Conservation (phyloP, 106 monocot species). For the Narthecium ossifragum region DNA sequence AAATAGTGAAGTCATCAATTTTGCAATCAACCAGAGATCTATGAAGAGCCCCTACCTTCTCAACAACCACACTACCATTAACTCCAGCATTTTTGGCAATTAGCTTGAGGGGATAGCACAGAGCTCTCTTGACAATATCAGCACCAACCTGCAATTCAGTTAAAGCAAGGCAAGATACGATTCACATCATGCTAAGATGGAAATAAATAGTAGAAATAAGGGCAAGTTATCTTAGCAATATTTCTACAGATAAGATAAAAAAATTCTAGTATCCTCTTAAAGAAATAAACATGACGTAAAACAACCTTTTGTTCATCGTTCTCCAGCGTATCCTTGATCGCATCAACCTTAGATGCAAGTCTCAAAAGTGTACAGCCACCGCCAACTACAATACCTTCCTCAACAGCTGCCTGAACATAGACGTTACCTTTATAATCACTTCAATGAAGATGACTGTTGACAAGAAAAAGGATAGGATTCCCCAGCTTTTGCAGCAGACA, state of each 20-base stretch:
- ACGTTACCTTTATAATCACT: too few species aligned
- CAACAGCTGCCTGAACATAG: slow-evolving; percentile 33
- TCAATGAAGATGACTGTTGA: neutral
- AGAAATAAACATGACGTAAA: neutral
- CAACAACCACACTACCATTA: slow-evolving; percentile 49
- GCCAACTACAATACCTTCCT: slow-evolving; percentile 52
- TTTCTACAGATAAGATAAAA: too few species aligned
- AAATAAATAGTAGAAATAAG: neutral
- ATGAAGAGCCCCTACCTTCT: slow-evolving; percentile 25
- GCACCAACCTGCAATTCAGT: slow-evolving; percentile 33
- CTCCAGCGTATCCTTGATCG: slow-evolving; percentile 34
- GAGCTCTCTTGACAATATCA: slow-evolving; percentile 44
- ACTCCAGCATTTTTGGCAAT: slow-evolving; percentile 60
- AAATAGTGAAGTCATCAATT: too few species aligned
- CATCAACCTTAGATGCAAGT: slow-evolving; percentile 51
- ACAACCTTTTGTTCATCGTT: slow-evolving; percentile 53
- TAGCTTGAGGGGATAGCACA: slow-evolving; percentile 46
- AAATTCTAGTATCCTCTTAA: too few species aligned
- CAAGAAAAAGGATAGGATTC: neutral
- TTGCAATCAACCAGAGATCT: too few species aligned
- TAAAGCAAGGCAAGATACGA: neutral
- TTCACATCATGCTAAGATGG: neutral
- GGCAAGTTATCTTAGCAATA: too few species aligned
- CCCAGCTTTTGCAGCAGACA: neutral
- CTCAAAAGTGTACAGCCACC: slow-evolving; percentile 43